These are phyloP conservation scores for Climacium dendroides DNA, from an alignment of 225 moss, liverwort and hornwort genomes.

Conservation along the genomic window DNA sequence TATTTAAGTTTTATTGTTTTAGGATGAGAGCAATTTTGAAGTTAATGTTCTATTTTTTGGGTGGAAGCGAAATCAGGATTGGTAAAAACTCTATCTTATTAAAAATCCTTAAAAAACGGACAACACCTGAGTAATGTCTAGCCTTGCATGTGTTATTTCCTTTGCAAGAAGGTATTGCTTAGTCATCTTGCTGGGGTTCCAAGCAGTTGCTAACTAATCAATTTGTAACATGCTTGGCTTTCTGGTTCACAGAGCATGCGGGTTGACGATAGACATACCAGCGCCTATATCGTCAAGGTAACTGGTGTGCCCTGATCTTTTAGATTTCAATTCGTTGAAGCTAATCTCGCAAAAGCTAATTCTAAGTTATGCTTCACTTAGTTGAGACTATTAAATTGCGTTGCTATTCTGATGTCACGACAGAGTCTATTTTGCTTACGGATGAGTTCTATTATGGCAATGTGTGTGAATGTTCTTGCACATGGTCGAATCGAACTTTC, in stretches of 20 bases:
- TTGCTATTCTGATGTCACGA: not conserved
- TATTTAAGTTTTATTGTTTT: no score
- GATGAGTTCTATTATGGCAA: not conserved
- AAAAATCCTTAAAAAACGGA: not conserved
- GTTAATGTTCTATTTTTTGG: not conserved
- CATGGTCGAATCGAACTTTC: not conserved
- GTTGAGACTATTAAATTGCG: not conserved
- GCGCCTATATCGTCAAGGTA: constrained; percentile 89
- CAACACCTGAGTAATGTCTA: not conserved
- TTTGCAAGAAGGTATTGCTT: not conserved
- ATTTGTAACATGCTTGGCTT: not conserved
- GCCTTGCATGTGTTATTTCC: not conserved
- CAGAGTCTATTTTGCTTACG: not conserved
- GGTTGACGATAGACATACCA: constrained; percentile 79
- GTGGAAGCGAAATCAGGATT: not conserved
- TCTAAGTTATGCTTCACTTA: not conserved
- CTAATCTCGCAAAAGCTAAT: not conserved
- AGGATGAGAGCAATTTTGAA: not conserved
- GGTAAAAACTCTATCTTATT: not conserved
- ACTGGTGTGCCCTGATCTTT: not conserved
- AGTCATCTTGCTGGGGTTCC: not conserved
- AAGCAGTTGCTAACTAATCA: not conserved
- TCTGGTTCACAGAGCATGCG: constrained; percentile 46
- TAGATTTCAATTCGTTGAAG: not conserved
- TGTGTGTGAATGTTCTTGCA: not conserved